A percentile compares a stretch with the other conserved stretches of the same genome.
Conservation (phyloP, 2,329 filamentous ascomycete species). For the Zelopaecilomyces penicillatus region DNA sequence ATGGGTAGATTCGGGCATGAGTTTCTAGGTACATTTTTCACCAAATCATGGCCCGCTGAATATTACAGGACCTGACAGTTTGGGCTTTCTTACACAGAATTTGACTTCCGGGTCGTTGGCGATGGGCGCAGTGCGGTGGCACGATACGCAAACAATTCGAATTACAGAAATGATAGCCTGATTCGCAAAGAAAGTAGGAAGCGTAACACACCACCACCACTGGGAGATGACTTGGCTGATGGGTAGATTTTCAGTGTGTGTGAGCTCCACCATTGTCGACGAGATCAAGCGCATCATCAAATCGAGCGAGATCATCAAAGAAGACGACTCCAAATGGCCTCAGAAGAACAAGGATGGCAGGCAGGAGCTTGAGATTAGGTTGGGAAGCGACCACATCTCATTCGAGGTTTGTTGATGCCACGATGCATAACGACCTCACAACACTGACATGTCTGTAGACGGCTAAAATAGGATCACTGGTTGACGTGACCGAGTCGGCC, state of each 20-base stretch:
- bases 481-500: constrained; percentile 91
- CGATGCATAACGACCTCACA: neutral
- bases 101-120: constrained; percentile 87
- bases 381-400: constrained; percentile 93
- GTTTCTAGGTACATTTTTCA: constrained; percentile 63
- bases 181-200: constrained; percentile 97
- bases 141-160: constrained; percentile 98
- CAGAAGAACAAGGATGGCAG: constrained; percentile 98
- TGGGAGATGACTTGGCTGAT: too few species aligned
- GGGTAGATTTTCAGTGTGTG: constrained; percentile 62
- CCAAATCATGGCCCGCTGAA: too few species aligned
- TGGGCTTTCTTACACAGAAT: constrained; percentile 52
- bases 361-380: constrained; percentile 88
- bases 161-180: constrained; percentile 96
- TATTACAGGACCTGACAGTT: too few species aligned
- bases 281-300: constrained; percentile 98
- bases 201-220: neutral
- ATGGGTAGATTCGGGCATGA: constrained; percentile 97
- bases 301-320: constrained; percentile 91
- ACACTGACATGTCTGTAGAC: constrained; percentile 49
- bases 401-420: constrained; percentile 63
- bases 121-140: constrained; percentile 91
- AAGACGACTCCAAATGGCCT: constrained; percentile 98
- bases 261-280: constrained; percentile 80
- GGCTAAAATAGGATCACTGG: constrained; percentile 93